These are phyloP conservation scores for Floccularia luteovirens DNA, from an alignment of 768 basidiomycete species.

Conservation along the genomic window DNA sequence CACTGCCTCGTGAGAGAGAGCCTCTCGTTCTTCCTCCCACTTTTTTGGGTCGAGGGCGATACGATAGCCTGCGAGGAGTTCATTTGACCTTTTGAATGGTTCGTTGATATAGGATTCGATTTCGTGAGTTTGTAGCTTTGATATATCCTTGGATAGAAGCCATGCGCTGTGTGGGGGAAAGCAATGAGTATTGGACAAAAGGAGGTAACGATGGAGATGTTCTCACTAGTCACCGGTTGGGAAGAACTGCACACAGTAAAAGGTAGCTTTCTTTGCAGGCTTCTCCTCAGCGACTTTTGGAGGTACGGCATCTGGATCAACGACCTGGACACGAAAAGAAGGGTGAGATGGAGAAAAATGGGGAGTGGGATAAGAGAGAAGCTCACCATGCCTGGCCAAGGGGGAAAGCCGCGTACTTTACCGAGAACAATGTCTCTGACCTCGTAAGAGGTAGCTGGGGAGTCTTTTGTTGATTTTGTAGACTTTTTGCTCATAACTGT, in stretches of 20 bases:
- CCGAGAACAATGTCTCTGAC: conserved; percentile 83
- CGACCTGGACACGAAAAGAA: conserved; percentile 47
- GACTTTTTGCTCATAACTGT: conserved; percentile 50
- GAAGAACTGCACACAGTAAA: conserved; percentile 79
- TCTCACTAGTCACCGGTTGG: conserved; percentile 91
- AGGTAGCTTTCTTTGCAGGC: conserved; percentile 67
- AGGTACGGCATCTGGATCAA: conserved; percentile 66
- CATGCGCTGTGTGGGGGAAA: conserved; percentile 64
- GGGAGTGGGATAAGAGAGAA: conserved; percentile 10
- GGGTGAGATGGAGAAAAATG: background rate
- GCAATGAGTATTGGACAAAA: conserved; percentile 3
- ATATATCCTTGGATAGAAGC: conserved; percentile 78
- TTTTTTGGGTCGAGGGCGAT: conserved; percentile 55
- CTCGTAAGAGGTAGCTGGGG: conserved; percentile 44
- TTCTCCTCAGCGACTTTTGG: conserved; percentile 57
- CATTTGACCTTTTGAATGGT: conserved; percentile 68
- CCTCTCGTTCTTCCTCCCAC: conserved; percentile 38
- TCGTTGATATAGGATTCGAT: conserved; percentile 80
- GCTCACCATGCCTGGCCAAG: conserved; percentile 94
- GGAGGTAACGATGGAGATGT: conserved; percentile 3
- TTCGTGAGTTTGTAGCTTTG: conserved; percentile 66
- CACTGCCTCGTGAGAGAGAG: conserved; percentile 22
- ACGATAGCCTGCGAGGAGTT: conserved; percentile 70
- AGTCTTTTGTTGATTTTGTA: conserved; percentile 41
- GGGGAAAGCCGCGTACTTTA: conserved; percentile 89